A percentile compares a stretch with the other conserved stretches of the same genome.
Conservation (phyloP, 139 green algal species). For the Chlamydomonas schloesseri region DNA sequence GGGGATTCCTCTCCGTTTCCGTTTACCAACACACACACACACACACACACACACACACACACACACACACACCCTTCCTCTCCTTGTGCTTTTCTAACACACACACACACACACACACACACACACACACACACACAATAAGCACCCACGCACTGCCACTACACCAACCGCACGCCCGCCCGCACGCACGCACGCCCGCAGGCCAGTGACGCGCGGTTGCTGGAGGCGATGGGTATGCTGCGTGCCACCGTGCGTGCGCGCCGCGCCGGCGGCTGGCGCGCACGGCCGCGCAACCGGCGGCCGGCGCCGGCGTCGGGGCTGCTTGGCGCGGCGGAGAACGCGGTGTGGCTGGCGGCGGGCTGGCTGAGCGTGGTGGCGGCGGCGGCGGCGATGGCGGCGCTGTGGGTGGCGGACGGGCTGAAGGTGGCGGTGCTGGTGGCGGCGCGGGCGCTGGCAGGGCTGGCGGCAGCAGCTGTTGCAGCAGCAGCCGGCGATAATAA, state of each 20-base stretch:
- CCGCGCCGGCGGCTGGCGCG: not conserved
- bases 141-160: too few relatives aligned
- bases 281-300: conserved; percentile 11
- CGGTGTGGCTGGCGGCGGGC: not conserved
- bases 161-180: not conserved
- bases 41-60: too few relatives aligned
- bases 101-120: too few relatives aligned
- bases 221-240: not conserved
- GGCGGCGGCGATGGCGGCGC: not conserved
- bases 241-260: not conserved
- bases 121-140: too few relatives aligned
- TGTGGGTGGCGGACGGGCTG: not conserved
- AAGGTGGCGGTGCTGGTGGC: not conserved
- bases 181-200: not conserved
- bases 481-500: too few relatives aligned
- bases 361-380: not conserved
- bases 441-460: not conserved
- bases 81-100: too few relatives aligned
- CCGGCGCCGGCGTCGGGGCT: not conserved
- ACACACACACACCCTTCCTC: too few relatives aligned
- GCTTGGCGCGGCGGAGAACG: not conserved
- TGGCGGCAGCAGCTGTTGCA: not conserved
- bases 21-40: too few relatives aligned
- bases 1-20: too few relatives aligned
- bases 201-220: not conserved